These are phyloP conservation scores for Pseudonitzschia delicatissima DNA, from an alignment of 108 stramenopile genomes.

Conservation along the genomic window DNA sequence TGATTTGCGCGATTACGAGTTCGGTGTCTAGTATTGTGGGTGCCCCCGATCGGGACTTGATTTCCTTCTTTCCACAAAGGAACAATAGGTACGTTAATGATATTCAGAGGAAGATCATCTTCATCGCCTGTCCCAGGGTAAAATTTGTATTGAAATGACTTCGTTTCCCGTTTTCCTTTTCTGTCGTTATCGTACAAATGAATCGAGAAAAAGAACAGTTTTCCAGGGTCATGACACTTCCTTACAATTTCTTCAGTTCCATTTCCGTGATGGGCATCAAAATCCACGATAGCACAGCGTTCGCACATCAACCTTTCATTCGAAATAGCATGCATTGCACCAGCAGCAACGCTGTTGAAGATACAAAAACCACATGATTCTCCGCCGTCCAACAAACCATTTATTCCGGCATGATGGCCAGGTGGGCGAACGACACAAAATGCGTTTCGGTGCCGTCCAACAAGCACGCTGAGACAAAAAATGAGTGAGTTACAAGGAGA, in stretches of 20 bases:
- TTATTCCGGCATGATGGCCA: constrained; percentile 96
- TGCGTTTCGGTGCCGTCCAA: constrained; percentile 89
- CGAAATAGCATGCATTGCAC: constrained; percentile 94
- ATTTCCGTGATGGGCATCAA: constrained; percentile 98
- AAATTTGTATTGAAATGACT: constrained; percentile 80
- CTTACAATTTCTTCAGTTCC: constrained; percentile 97
- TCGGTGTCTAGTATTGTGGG: constrained; percentile 54
- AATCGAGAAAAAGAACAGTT: constrained; percentile 91
- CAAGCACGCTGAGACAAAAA: constrained; percentile 48
- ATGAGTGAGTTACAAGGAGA: background rate
- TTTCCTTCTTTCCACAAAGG: constrained; percentile 86
- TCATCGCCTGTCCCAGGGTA: constrained; percentile 93
- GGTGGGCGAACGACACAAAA: constrained; percentile 97
- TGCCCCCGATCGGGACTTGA: constrained; percentile 18
- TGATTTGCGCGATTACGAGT: constrained; percentile 19
- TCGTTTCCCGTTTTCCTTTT: constrained; percentile 42
- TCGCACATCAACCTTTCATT: constrained; percentile 74
- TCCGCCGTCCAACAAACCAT: constrained; percentile 86
- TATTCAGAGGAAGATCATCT: constrained; percentile 88
- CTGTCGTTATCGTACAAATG: constrained; percentile 90
- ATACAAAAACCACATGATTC: constrained; percentile 98
- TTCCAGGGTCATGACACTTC: constrained; percentile 80
- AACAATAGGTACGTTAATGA: constrained; percentile 92
- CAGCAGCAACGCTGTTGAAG: constrained; percentile 96
- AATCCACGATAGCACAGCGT: constrained; percentile 94